Conservation (phyloP, 2,329 filamentous ascomycete genomes). For the Chaetomiaceae sp. region DNA sequence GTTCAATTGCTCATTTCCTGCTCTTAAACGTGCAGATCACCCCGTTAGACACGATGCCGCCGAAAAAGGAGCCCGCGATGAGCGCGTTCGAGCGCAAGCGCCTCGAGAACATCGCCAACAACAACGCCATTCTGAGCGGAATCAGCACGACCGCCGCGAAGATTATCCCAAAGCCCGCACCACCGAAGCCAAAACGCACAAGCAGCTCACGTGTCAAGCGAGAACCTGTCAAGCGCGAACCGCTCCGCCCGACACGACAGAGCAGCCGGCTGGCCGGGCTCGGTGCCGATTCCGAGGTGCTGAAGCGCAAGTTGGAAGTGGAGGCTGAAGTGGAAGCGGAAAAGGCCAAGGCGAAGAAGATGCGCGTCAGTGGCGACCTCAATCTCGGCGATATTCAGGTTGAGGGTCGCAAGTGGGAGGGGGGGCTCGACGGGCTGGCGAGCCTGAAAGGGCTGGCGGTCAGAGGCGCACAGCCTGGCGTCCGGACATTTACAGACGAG, state of each 20-base stretch:
- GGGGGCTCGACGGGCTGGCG: slow-evolving; percentile 58
- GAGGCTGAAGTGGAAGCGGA: slow-evolving; percentile 39
- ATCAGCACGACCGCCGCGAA: slow-evolving; percentile 66
- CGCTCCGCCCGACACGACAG: slow-evolving; percentile 45
- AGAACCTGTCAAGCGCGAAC: slow-evolving; percentile 44
- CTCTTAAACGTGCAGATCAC: not conserved
- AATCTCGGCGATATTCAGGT: slow-evolving; percentile 72
- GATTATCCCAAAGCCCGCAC: slow-evolving; percentile 53
- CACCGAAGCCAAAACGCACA: slow-evolving; percentile 35
- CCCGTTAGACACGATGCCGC: slow-evolving; percentile 37
- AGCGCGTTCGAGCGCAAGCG: slow-evolving; percentile 84
- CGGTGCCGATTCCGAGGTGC: slow-evolving; percentile 40
- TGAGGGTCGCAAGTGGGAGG: slow-evolving; percentile 70
- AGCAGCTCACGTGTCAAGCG: slow-evolving; percentile 31
- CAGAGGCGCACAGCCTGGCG: slow-evolving; percentile 68
- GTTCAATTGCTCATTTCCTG: not conserved
- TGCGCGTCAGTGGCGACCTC: slow-evolving; percentile 50
- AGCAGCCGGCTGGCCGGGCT: slow-evolving; percentile 54
- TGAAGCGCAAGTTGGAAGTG: slow-evolving; percentile 47
- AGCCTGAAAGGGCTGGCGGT: slow-evolving; percentile 48
- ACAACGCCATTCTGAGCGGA: slow-evolving; percentile 73
- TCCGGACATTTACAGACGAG: slow-evolving; percentile 79
- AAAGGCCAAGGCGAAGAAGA: slow-evolving; percentile 51
- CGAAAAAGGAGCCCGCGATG: slow-evolving; percentile 47
- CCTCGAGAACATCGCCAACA: slow-evolving; percentile 79